These are phyloP conservation scores for Rhizopus sp. DNA, from an alignment of 371 early-diverging fungal species.

Conservation along the genomic window DNA sequence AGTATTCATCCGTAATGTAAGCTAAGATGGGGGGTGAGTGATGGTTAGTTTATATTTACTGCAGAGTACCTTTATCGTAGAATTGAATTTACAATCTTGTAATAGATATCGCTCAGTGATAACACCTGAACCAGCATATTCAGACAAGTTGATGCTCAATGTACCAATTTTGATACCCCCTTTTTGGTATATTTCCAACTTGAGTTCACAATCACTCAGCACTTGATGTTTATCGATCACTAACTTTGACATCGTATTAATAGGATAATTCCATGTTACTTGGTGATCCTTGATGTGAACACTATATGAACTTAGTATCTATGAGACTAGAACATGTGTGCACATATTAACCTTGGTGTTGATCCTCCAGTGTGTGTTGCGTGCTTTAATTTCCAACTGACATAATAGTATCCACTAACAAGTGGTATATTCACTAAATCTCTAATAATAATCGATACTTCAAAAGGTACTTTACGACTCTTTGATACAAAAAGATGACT, in stretches of 20 bases:
- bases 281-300: conserved; percentile 57
- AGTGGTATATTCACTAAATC: conserved; percentile 69
- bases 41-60: conserved; percentile 9
- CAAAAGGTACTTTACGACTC: conserved; percentile 59
- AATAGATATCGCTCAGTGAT: conserved; percentile 39
- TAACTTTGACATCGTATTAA: conserved; percentile 42
- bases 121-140: conserved; percentile 39
- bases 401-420: conserved; percentile 65
- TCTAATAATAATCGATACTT: conserved; percentile 48
- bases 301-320: conserved; percentile 25
- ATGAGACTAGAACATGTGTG: neutral
- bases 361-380: conserved; percentile 45
- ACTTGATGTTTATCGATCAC: conserved; percentile 59
- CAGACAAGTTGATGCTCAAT: conserved; percentile 44
- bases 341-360: conserved; percentile 45
- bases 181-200: conserved; percentile 58
- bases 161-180: conserved; percentile 57
- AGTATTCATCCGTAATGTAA: conserved; percentile 48
- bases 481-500: conserved; percentile 56
- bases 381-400: conserved; percentile 63
- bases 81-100: conserved; percentile 49
- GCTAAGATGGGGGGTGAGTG: conserved; percentile 22
- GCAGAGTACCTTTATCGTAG: conserved; percentile 43
- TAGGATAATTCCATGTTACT: conserved; percentile 52
- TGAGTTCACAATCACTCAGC: conserved; percentile 61